A percentile compares a stretch with the other conserved stretches of the same genome.
Evolutionary conservation across 2,329 filamentous ascomycete species (phyloP).

Genomic region (Furcasterigmium furcatum): DNA sequence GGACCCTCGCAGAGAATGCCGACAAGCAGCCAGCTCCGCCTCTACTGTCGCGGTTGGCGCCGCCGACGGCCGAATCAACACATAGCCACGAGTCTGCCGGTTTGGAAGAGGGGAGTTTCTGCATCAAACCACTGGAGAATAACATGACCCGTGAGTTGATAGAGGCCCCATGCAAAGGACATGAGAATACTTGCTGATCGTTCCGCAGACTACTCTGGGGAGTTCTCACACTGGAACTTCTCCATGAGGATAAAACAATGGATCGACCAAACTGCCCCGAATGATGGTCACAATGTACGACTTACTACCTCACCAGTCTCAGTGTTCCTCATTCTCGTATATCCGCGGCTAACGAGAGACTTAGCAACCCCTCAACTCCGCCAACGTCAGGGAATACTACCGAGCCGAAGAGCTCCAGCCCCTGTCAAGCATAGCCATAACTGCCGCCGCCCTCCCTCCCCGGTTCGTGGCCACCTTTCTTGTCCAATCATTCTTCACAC

Average conservation of each 20-base stretch:
- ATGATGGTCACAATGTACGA: constrained; percentile 16
- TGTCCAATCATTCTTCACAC: constrained; percentile 42
- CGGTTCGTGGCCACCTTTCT: constrained; percentile 43
- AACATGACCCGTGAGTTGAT: constrained; percentile 36
- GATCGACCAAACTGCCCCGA: constrained; percentile 33
- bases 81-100: constrained; percentile 7
- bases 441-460: constrained; percentile 38
- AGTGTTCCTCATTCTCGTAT: neutral
- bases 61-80: neutral
- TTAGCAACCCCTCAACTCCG: constrained; percentile 9
- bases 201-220: constrained; percentile 51
- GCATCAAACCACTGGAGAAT: constrained; percentile 34
- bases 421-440: constrained; percentile 29
- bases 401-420: constrained; percentile 43
- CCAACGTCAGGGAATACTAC: constrained; percentile 37
- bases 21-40: constrained; percentile 21
- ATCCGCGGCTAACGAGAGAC: no score
- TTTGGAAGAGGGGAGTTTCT: constrained; percentile 24
- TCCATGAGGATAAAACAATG: constrained; percentile 47
- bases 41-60: neutral
- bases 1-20: constrained; percentile 37
- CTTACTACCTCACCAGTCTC: neutral
- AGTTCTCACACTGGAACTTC: constrained; percentile 52
- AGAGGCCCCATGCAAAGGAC: no score
- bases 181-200: no score